phyloP scores from a whole-genome alignment of 2,329 filamentous ascomycete species.

The Fusarium irregulare region DNA sequence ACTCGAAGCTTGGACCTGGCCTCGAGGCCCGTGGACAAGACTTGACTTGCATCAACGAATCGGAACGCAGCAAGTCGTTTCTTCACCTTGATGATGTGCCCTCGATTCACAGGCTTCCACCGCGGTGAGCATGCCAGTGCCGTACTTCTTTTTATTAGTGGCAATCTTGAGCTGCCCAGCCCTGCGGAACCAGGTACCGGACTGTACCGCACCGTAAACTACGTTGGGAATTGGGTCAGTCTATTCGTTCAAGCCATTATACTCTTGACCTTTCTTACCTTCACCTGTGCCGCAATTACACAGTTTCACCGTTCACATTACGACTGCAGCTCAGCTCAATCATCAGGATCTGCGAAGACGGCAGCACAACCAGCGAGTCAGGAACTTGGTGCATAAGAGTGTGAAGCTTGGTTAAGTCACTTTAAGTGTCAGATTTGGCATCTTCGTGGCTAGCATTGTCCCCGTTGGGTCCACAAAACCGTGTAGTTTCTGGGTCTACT shows the following conservation, averaged over 20 bases:
- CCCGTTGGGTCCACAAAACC: not conserved
- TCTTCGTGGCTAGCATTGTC: not conserved
- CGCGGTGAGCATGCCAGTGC: conserved; percentile 30
- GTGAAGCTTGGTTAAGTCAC: not conserved
- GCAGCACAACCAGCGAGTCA: conserved; percentile 22
- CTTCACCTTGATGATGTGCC: not conserved
- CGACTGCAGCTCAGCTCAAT: conserved; percentile 7
- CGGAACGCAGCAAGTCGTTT: not conserved
- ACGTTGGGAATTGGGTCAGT: not conserved
- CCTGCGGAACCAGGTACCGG: conserved; percentile 10
- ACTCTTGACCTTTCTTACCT: conserved; percentile 16
- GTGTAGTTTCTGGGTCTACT: not conserved
- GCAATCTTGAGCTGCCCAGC: not conserved
- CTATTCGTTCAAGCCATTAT: not conserved
- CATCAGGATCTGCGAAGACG: conserved; percentile 21
- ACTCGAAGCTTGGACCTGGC: conserved; percentile 8
- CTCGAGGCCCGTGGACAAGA: not conserved
- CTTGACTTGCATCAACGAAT: conserved; percentile 33
- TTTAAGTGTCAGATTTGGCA: not conserved
- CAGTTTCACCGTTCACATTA: conserved; percentile 13
- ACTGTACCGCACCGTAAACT: not conserved
- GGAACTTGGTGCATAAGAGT: not conserved
- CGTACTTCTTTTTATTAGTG: conserved; percentile 3
- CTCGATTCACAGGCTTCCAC: conserved; percentile 2
- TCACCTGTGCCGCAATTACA: conserved; percentile 12